phyloP scores from a whole-genome alignment of 768 basidiomycete genomes.

The Collybiopsis confluens region DNA sequence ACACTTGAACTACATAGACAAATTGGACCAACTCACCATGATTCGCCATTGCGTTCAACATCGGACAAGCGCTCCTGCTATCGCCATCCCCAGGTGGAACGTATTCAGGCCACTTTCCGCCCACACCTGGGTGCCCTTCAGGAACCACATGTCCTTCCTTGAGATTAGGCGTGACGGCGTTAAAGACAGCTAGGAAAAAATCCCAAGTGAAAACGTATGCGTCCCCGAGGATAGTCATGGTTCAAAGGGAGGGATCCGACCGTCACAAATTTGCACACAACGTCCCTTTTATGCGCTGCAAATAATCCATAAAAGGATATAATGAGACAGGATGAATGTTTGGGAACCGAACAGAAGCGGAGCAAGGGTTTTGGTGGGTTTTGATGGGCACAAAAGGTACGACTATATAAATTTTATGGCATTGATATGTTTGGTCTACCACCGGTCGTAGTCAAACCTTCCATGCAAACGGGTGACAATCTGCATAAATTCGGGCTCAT shows the following conservation, averaged over 20 bases:
- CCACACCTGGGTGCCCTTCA: constrained; percentile 49
- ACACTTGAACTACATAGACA: background rate
- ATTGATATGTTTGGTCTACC: too few relatives aligned
- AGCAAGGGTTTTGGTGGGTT: too few relatives aligned
- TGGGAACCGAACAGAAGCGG: background rate
- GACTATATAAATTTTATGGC: too few relatives aligned
- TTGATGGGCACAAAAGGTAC: too few relatives aligned
- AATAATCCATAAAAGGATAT: background rate
- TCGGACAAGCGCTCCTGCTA: constrained; percentile 71
- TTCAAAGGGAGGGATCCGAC: constrained; percentile 5
- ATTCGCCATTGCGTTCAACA: constrained; percentile 77
- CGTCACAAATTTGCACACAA: too few relatives aligned
- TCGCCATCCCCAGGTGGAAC: constrained; percentile 54
- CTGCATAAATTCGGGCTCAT: constrained; percentile 78
- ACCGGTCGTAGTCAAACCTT: constrained; percentile 58
- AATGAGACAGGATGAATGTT: background rate
- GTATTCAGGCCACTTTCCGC: constrained; percentile 68
- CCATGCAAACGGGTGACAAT: constrained; percentile 75
- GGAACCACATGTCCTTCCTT: constrained; percentile 54
- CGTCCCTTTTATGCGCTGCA: too few relatives aligned
- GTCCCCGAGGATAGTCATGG: constrained; percentile 24
- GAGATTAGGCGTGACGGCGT: constrained; percentile 46
- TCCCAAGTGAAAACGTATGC: constrained; percentile 47
- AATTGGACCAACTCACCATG: constrained; percentile 50
- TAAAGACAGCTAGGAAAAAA: constrained; percentile 42